phyloP scores from a whole-genome alignment of 306 rosid species.

The Vigna radiata region DNA sequence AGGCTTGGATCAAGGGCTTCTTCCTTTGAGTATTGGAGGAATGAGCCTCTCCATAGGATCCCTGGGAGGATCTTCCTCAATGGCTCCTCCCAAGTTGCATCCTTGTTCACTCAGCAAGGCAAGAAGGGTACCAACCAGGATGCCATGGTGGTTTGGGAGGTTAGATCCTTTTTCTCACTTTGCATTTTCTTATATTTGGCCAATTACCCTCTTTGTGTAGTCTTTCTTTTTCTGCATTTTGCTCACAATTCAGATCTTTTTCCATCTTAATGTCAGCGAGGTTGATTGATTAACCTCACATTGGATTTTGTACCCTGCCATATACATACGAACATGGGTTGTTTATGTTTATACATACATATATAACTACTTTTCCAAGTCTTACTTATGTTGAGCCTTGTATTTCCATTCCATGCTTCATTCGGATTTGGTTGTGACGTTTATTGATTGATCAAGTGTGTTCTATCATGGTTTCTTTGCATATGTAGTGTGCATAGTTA shows the following conservation, averaged over 20 bases:
- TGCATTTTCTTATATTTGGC: slow-evolving; percentile 12
- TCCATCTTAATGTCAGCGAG: slow-evolving; percentile 1
- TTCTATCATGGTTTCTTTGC: slow-evolving; percentile 18
- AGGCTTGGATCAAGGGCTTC: slow-evolving; percentile 62
- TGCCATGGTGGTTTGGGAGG: slow-evolving; percentile 99
- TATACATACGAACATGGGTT: not conserved
- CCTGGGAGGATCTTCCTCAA: slow-evolving; percentile 80
- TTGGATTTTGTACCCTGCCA: slow-evolving; percentile 1
- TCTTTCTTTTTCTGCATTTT: slow-evolving; percentile 27
- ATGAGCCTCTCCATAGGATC: slow-evolving; percentile 71
- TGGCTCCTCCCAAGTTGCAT: slow-evolving; percentile 76
- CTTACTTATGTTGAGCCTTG: slow-evolving; percentile 20
- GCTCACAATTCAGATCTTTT: slow-evolving; percentile 41
- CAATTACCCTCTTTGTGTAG: not conserved
- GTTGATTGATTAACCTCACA: slow-evolving; percentile 27
- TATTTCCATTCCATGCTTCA: not conserved
- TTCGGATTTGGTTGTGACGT: slow-evolving; percentile 7
- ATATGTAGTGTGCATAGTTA: slow-evolving; percentile 13
- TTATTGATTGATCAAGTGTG: slow-evolving; percentile 15
- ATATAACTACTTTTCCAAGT: not conserved
- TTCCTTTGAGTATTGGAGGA: slow-evolving; percentile 77
- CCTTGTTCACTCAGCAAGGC: slow-evolving; percentile 94
- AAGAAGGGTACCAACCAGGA: slow-evolving; percentile 98
- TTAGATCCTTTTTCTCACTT: slow-evolving; percentile 46
- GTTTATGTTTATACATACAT: not conserved